Evolutionary conservation across 768 basidiomycete species (phyloP).

Genomic region (Lactarius trivialis): DNA sequence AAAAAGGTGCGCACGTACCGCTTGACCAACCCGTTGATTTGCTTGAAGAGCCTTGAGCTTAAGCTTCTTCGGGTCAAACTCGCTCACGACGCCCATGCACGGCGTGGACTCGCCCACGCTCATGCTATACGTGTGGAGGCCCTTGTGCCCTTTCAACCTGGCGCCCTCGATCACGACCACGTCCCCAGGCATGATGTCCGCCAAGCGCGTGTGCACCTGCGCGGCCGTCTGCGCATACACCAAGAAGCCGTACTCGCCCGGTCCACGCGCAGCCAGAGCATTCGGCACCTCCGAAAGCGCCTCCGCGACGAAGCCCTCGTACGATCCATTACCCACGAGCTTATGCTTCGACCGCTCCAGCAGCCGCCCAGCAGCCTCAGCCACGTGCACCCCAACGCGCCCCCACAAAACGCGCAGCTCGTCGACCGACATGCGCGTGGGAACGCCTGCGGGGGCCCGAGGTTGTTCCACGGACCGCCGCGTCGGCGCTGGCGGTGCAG

Average conservation of each 20-base stretch:
- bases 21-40: slow-evolving; percentile 77
- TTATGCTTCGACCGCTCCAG: slow-evolving; percentile 71
- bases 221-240: slow-evolving; percentile 65
- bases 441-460: slow-evolving; percentile 19
- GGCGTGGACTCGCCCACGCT: slow-evolving; percentile 47
- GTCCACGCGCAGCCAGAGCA: slow-evolving; percentile 37
- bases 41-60: slow-evolving; percentile 85
- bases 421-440: slow-evolving; percentile 45
- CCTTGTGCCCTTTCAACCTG: slow-evolving; percentile 74
- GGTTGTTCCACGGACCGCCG: slow-evolving; percentile 2
- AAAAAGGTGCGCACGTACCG: slow-evolving; percentile 44
- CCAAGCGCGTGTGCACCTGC: slow-evolving; percentile 62
- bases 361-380: slow-evolving; percentile 59
- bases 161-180: slow-evolving; percentile 70
- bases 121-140: slow-evolving; percentile 66
- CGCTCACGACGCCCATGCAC: slow-evolving; percentile 67
- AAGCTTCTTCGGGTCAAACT: slow-evolving; percentile 81
- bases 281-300: slow-evolving; percentile 63
- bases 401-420: slow-evolving; percentile 67
- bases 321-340: slow-evolving; percentile 80
- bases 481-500: slow-evolving; percentile 19
- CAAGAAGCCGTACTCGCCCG: slow-evolving; percentile 60
- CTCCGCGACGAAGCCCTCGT: slow-evolving; percentile 66
- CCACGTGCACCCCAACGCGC: slow-evolving; percentile 67
- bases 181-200: slow-evolving; percentile 86